Evolutionary conservation across 345 rosid species (phyloP).

Genomic region (Hibiscus trionum): DNA sequence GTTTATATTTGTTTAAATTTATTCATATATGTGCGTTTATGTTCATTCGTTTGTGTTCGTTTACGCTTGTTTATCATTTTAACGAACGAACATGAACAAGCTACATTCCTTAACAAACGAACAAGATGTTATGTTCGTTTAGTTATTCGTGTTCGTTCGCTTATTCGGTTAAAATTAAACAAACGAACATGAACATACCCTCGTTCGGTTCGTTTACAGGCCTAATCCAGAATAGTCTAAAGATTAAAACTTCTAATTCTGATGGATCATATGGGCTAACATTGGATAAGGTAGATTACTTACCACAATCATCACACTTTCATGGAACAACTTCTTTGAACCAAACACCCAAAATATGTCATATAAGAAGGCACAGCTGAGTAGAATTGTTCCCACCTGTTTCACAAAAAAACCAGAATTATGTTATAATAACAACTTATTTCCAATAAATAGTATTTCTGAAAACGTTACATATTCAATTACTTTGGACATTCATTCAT

Average conservation of each 20-base stretch:
- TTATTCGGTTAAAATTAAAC: too few relatives aligned
- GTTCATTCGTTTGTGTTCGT: too few relatives aligned
- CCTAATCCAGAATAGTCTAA: background rate
- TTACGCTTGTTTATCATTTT: too few relatives aligned
- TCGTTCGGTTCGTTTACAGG: too few relatives aligned
- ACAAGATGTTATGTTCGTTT: too few relatives aligned
- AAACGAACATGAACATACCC: too few relatives aligned
- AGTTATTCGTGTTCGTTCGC: too few relatives aligned
- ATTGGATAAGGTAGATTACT: conserved; percentile 24
- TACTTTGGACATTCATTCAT: background rate
- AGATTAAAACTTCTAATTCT: background rate
- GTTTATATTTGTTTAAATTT: too few relatives aligned
- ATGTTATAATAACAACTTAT: conserved; percentile 10
- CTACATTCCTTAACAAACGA: too few relatives aligned
- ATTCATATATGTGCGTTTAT: too few relatives aligned
- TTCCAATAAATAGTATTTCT: background rate
- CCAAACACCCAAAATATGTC: conserved; percentile 99
- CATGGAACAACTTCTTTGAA: conserved; percentile 87
- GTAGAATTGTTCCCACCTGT: conserved; percentile 94
- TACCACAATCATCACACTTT: conserved; percentile 99
- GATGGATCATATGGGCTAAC: conserved; percentile 1
- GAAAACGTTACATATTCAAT: background rate
- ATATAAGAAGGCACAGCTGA: conserved; percentile 88
- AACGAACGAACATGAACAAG: too few relatives aligned
- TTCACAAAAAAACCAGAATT: conserved; percentile 10